phyloP scores from a whole-genome alignment of 495 filamentous ascomycete genomes.

The Neurospora pannonica region DNA sequence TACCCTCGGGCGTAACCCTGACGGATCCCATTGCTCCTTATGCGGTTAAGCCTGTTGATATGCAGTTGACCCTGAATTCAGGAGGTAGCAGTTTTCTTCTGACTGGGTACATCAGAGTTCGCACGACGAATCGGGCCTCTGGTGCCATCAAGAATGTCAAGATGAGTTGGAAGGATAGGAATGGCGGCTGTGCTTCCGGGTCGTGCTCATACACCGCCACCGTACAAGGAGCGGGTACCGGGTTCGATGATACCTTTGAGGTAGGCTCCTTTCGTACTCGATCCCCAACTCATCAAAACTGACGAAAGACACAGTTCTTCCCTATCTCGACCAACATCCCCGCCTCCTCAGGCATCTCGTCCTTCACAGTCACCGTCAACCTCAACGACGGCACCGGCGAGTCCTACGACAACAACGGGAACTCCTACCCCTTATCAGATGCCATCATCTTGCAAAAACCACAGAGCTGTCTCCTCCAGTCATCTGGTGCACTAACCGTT shows the following conservation, averaged over 20 bases:
- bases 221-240: constrained; percentile 37
- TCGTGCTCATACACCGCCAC: constrained; percentile 36
- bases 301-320: constrained; percentile 28
- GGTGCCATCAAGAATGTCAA: constrained; percentile 40
- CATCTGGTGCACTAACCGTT: constrained; percentile 32
- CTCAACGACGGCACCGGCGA: constrained; percentile 31
- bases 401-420: constrained; percentile 38
- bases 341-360: constrained; percentile 34
- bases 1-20: constrained; percentile 42
- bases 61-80: constrained; percentile 33
- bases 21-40: constrained; percentile 47
- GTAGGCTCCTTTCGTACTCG: constrained; percentile 18
- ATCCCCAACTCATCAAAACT: background rate
- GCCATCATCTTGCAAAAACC: constrained; percentile 34
- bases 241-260: constrained; percentile 51
- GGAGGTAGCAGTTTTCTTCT: constrained; percentile 28
- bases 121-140: constrained; percentile 27
- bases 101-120: constrained; percentile 34
- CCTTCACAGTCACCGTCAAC: constrained; percentile 33
- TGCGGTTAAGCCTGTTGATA: constrained; percentile 47
- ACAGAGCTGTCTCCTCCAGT: constrained; percentile 39
- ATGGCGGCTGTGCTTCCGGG: constrained; percentile 74
- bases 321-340: constrained; percentile 30
- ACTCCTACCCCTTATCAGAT: constrained; percentile 34
- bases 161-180: constrained; percentile 83